Evolutionary conservation across 1,284 basidiomycete genomes (phyloP).

Genomic region (Ustilago cynodontis): DNA sequence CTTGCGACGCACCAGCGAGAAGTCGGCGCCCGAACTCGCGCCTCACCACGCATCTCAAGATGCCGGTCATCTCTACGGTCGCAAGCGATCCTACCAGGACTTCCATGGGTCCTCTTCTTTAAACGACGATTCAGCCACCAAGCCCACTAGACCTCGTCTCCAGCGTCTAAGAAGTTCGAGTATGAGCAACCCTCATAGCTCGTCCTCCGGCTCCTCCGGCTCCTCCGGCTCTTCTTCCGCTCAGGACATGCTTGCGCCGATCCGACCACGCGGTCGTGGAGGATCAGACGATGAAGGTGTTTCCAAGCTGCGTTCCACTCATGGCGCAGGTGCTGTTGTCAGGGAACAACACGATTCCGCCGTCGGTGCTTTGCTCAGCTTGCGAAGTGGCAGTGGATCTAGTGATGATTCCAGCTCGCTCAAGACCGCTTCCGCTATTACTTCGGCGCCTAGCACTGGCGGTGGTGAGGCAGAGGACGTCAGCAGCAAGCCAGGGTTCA

Average conservation of each 20-base stretch:
- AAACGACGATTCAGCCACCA: constrained; percentile 16
- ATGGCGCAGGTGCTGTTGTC: constrained; percentile 9
- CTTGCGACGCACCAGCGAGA: constrained; percentile 26
- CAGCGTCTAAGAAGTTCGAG: constrained; percentile 50
- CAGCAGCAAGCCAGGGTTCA: constrained; percentile 27
- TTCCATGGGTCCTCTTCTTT: constrained; percentile 14
- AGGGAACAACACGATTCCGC: constrained; percentile 50
- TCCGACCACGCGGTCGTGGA: constrained; percentile 28
- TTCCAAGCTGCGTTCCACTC: constrained; percentile 42
- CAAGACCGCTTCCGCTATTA: constrained; percentile 15
- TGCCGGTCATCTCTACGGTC: constrained; percentile 22
- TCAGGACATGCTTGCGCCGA: constrained; percentile 28
- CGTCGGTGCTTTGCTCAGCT: constrained; percentile 46
- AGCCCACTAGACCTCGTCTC: constrained; percentile 25
- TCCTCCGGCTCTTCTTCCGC: constrained; percentile 8
- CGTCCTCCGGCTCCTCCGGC: constrained; percentile 5
- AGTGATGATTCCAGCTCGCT: constrained; percentile 29
- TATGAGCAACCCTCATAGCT: constrained; percentile 24
- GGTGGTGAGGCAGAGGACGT: constrained; percentile 23
- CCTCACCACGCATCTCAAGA: constrained; percentile 1
- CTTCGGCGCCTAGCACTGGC: constrained; percentile 22
- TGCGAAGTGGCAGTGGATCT: constrained; percentile 43
- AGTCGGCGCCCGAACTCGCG: not conserved
- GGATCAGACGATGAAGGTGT: constrained; percentile 48
- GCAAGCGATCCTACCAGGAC: constrained; percentile 47